Evolutionary conservation across 208 protist species (phyloP).

Genomic region (Acanthamoeba healyi): DNA sequence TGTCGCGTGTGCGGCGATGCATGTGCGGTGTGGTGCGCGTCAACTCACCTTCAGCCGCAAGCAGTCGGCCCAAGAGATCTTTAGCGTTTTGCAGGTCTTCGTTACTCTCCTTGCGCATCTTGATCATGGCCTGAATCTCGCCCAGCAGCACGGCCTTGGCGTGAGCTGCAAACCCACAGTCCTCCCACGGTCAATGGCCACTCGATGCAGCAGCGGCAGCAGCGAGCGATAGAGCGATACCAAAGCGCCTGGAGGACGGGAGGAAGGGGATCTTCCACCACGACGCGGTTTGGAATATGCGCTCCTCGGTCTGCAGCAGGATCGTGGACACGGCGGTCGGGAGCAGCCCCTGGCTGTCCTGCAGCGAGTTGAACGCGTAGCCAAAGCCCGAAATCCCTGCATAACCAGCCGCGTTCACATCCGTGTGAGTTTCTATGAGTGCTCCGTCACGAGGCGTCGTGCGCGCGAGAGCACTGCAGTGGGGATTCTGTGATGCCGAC

Average conservation of each 20-base stretch:
- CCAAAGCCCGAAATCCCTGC: constrained; percentile 35
- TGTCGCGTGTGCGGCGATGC: neutral
- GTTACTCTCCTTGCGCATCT: constrained; percentile 2
- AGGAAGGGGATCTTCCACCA: constrained; percentile 61
- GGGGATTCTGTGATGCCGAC: neutral
- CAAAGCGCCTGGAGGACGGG: constrained; percentile 15
- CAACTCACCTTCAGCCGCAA: constrained; percentile 20
- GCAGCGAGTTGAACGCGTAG: constrained; percentile 52
- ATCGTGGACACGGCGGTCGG: constrained; percentile 2
- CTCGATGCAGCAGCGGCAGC: too few relatives aligned
- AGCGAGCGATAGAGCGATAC: too few relatives aligned
- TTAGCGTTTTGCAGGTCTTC: constrained; percentile 41
- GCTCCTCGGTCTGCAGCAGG: constrained; percentile 16
- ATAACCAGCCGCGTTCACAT: neutral
- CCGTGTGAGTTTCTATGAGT: neutral
- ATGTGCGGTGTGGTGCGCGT: neutral
- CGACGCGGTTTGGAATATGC: constrained; percentile 18
- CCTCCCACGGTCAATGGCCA: neutral
- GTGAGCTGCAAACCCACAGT: neutral
- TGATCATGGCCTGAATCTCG: constrained; percentile 38
- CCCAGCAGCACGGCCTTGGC: constrained; percentile 15
- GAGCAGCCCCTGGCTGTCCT: constrained; percentile 24
- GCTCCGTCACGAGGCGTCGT: neutral
- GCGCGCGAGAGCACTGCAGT: neutral
- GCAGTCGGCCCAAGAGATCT: constrained; percentile 32